These are phyloP conservation scores for Royoungia palumana DNA, from an alignment of 768 basidiomycete genomes.

Conservation along the genomic window DNA sequence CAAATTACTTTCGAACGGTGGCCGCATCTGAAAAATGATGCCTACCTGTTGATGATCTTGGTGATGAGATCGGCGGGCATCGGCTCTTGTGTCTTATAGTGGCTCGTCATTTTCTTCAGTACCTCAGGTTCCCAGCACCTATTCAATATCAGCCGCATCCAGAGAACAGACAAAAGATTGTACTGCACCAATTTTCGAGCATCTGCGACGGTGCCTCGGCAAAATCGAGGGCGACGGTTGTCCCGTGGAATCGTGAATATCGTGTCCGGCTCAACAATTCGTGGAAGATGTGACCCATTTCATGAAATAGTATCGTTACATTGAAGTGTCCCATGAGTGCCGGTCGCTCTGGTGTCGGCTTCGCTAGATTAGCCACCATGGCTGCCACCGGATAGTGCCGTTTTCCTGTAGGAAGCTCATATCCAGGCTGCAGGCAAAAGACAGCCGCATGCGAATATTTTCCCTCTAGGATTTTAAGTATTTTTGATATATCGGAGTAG, in stretches of 20 bases:
- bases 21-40: too few species aligned
- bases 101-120: conserved; percentile 71
- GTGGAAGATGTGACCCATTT: conserved; percentile 79
- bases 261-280: conserved; percentile 66
- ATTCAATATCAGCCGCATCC: neutral
- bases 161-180: neutral
- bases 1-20: neutral
- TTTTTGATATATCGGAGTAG: neutral
- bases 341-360: conserved; percentile 74
- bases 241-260: conserved; percentile 80
- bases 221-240: conserved; percentile 75
- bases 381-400: conserved; percentile 72
- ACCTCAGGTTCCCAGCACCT: conserved; percentile 84
- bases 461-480: conserved; percentile 40
- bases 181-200: conserved; percentile 79
- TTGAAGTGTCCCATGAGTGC: conserved; percentile 84
- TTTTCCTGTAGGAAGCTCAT: conserved; percentile 50
- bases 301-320: conserved; percentile 89
- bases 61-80: conserved; percentile 66
- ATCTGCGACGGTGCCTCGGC: conserved; percentile 91
- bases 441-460: conserved; percentile 90
- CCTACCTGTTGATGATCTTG: conserved; percentile 75
- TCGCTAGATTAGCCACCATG: conserved; percentile 92
- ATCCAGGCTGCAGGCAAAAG: conserved; percentile 72
- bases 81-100: conserved; percentile 71